Base-by-base conservation (phyloP, 1,284 basidiomycete genomes). In the Earliella scabrosa region DNA sequence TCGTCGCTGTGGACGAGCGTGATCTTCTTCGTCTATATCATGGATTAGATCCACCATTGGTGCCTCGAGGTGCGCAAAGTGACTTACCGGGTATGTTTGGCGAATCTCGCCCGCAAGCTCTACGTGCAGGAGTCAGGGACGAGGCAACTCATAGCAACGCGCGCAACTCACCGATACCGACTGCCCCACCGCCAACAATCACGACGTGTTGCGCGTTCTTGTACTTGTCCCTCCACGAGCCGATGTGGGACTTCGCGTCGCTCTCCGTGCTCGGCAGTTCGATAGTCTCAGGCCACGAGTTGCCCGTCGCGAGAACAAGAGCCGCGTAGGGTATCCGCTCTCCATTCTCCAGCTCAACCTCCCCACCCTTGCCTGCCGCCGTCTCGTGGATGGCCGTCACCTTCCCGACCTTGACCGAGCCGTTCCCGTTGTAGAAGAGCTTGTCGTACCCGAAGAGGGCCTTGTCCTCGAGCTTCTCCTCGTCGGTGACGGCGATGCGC, bases 151-250 rank as follows among this genome's bases (percentile, higher is more conserved):
- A 23, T 10, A 14, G 23, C n/a, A n/a, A 9, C 2, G 10, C 7
- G 13, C 8, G 45, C 9, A 7, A 65, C 77, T 57, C 54, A 86
- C 86, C 87, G 47, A 81, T 69, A 8, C 83, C 85, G 26, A 88
- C 79, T 3, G 87, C 75, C 26, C 88, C 87, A 35, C 83, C 87
- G 27, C 87, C 88, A 7, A 77, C 82, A 35, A 89, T 68, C 8
- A 83, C 76, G 51, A 87, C 74, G 60, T 80, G 75, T 26, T 75
- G 71, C 1, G 85, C 82, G 2, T 71, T 68, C 35, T 74, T 70
- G 55, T 85, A 80, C 49, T 76, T 77, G 34, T 65, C 62, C 32
- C 81, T 73, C 78, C 80, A 83, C 1, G 68, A 57, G 4, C 60
- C 58, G 31, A 87, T 60, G 47, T 77, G 73, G 16, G 71, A 68